These are phyloP conservation scores for Cyclotella atomus DNA, from an alignment of 108 stramenopile genomes.

Conservation along the genomic window DNA sequence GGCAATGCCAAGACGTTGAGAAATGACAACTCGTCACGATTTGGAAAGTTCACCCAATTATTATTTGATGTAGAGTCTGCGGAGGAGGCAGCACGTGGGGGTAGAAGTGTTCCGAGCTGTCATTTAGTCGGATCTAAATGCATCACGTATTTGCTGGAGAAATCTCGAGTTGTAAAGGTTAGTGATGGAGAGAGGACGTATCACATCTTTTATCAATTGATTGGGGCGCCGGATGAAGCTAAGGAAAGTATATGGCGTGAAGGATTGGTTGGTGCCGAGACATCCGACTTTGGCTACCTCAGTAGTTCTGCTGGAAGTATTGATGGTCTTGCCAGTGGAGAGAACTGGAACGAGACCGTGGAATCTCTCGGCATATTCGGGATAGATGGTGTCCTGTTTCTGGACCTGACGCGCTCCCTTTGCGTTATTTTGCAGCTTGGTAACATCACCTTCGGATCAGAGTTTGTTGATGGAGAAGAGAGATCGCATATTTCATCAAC, in stretches of 20 bases:
- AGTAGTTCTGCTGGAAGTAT: constrained; percentile 56
- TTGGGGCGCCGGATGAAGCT: constrained; percentile 82
- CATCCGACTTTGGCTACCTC: constrained; percentile 76
- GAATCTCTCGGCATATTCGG: constrained; percentile 74
- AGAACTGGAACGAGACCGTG: constrained; percentile 81
- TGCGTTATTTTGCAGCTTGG: constrained; percentile 89
- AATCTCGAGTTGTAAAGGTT: constrained; percentile 92
- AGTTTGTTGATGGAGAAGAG: constrained; percentile 68
- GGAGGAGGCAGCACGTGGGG: constrained; percentile 45
- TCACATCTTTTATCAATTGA: constrained; percentile 98
- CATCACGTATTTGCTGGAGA: constrained; percentile 96
- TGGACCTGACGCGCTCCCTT: constrained; percentile 73
- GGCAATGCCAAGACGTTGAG: constrained; percentile 92
- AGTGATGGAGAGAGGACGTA: constrained; percentile 96
- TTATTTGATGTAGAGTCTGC: constrained; percentile 76
- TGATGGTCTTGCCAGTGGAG: constrained; percentile 88
- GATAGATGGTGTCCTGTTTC: constrained; percentile 63
- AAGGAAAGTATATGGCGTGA: constrained; percentile 68
- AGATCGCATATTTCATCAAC: constrained; percentile 54
- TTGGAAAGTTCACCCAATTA: constrained; percentile 92
- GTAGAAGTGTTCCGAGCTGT: constrained; percentile 59
- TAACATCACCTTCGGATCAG: constrained; percentile 83
- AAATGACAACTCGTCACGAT: constrained; percentile 87
- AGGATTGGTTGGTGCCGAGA: constrained; percentile 67
- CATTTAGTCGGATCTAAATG: constrained; percentile 76